Evolutionary conservation across 768 basidiomycete genomes (phyloP), one percentile per base, ranked within the genome.

Genomic region (Leccinellum albellum): DNA sequence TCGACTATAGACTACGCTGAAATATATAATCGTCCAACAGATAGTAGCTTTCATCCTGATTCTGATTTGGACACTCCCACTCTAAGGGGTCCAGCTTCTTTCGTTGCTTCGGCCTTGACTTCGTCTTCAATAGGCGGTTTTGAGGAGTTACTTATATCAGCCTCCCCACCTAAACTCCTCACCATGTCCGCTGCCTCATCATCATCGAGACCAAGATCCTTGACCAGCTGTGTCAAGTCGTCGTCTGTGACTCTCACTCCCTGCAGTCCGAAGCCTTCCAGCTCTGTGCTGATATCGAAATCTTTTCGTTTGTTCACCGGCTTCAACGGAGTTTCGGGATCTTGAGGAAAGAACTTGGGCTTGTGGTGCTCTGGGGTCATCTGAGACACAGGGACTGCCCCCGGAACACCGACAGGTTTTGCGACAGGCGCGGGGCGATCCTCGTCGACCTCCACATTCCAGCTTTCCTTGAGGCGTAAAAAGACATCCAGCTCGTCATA

Each of bases 281-380:
- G 77, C 59, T 86, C 84, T 2, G 82, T 82, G 44, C 89, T 80
- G 9, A 87, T 76, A 65, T 94, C 88, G 46, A 88, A 77, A 62
- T 78, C 75, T 35, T 79, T 75, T 26, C 75, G 73, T 66, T 84
- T 87, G 71, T 86, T 86, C 47, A 79, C 78, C 4, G 85, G 81
- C 57, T 76, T 81, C 47, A 78, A 68, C 13, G 81, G 81, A n/a
- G 78, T 79, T 13, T 70, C 65, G 0, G 74, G 69, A 42, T 75
- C 69, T 42, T 62, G 67, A 50, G 82, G 78, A 40, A 84, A 76
- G 48, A 83, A 76, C 64, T 82, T 81, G 54, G 77, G 79, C 64
- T 76, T 84, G 63, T 92, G 78, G 49, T 79, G 86, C 40, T 87
- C 82, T n/a, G 88, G 87, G 7, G 86, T 88, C 87, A 92, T 92